Base-by-base conservation (phyloP, 2,329 filamentous ascomycete species). In the Xylaria arbuscula region DNA sequence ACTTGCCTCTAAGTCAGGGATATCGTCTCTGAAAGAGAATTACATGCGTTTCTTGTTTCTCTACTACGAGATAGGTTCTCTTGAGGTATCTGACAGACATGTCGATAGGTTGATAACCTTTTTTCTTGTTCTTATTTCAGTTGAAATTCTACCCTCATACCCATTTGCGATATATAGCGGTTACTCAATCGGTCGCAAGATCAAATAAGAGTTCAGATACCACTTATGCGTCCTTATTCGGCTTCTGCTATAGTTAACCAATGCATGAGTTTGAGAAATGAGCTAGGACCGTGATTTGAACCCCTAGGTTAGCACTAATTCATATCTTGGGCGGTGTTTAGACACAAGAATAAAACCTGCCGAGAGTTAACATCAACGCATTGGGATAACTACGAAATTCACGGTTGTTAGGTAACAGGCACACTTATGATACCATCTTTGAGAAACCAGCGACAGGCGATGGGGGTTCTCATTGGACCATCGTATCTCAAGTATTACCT, bases 111-210 rank as follows among this genome's bases (percentile, higher is more conserved):
- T 40, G 28, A 45, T 45, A 9, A 19, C 38, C 17, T 38, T 47
- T 42, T 7, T 19, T 19, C 24, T 54, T 48, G 22, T 42, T 59
- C 28, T 60, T 9, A 19, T 22, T 64, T 40, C 13, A 13, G 28
- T 28, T 28, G 28, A 56, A 56, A 42, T 53, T 50, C 64, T 68
- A 68, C 66, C 66, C 61, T 61, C 50, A 61, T 61, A 61, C 38
- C 24, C 22, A 50, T 64, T 61, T 61, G 34, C 56, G 15, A 59
- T 59, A 42, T 51, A 60, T 53, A 51, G 47, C 8, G 50, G 28
- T 28, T 32, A 55, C 47, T 28, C 47, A 53, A 40, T 63, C 17
- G 38, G 59, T 24, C 36, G 53, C 24, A 32, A 22, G 58, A 64
- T 50, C 13, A 9, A 50, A 50, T 54, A 19, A 11, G n/a, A 45